Evolutionary conservation across 768 basidiomycete species (phyloP), one percentile per base, ranked within the genome.

Genomic region (Panus rudis): DNA sequence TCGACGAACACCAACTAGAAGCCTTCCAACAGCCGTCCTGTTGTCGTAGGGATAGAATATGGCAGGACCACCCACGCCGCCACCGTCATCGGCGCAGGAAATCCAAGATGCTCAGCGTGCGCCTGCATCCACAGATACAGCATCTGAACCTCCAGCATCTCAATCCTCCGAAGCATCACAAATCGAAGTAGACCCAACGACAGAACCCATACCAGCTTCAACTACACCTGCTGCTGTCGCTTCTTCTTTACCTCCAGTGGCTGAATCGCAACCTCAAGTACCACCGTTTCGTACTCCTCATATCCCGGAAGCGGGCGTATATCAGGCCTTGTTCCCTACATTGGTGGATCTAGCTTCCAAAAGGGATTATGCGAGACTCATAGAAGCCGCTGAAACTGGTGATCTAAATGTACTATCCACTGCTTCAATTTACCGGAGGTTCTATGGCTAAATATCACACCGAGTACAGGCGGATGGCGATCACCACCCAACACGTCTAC

Each of bases 1-100:
- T n/a, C n/a, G n/a, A n/a, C n/a, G n/a, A n/a, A n/a, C n/a, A n/a
- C n/a, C n/a, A n/a, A n/a, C n/a, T n/a, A n/a, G n/a, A n/a, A n/a
- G n/a, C n/a, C n/a, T n/a, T n/a, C n/a, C n/a, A n/a, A n/a, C n/a
- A n/a, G n/a, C n/a, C n/a, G n/a, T n/a, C n/a, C n/a, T n/a, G n/a
- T n/a, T n/a, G n/a, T n/a, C n/a, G n/a, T n/a, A 30, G 28, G 13
- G 32, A 39, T 14, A 35, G 20, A 56, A 45, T 52, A 79, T 82
- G 79, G 75, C 76, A 53, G 76, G 70, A 23, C 77, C 78, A 31
- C 78, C 76, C 4, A 82, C 81, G 2, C 81, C 81, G 33, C 81
- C 80, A 10, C 76, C 77, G 6, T 71, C 71, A 6, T 77, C 75
- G 12, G 70, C 70, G 10, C 62, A 68, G 37, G 79, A 82, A 56